Base-by-base conservation (phyloP, 805 yeast species). In the Wickerhamiella galacta region DNA sequence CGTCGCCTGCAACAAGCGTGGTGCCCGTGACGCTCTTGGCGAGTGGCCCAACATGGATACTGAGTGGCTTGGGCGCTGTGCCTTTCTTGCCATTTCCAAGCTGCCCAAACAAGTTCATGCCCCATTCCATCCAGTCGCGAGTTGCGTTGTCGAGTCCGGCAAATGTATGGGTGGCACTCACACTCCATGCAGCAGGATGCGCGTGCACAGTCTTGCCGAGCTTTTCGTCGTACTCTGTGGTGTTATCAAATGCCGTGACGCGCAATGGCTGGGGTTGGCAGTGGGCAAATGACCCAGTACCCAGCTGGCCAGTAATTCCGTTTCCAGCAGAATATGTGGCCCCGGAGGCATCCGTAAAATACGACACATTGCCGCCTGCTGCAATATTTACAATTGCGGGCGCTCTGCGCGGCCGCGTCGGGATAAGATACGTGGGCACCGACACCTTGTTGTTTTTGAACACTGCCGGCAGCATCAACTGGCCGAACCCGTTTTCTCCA, bases 401-500 rank as follows among this genome's bases (percentile, higher is more conserved):
- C 20, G 57, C 60, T 26, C 28, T 30, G 72, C 68, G 35, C 62
- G 58, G 26, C 58, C 32, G 52, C 59, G 41, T 55, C 52, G 35
- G 50, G 52, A 46, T 60, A 63, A 49, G 60, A 39, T 60, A 58
- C 28, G 63, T 66, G 2, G 98, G 98, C 25, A 72, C 68, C 4
- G 93, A 69, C 29, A 75, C 63, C 28, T 66, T 58, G 44, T 77
- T 87, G 12, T 76, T 70, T 37, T 70, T 70, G 48, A 71, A 71
- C 16, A 67, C 60, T 30, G 77, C 73, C 6, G 72, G 71, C 30
- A 70, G 61, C 8, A 87, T 94, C 35, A 87, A 61, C 47, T 90
- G 87, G n/a, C 96, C 96, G 51, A 58, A 70, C 3, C 69, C 61
- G 51, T 87, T 87, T 37, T 69, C 68, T 16, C 98, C 98, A 70